These are phyloP conservation scores for Chalciporus pseudorubinellus DNA, from an alignment of 768 basidiomycete species.

Conservation along the genomic window DNA sequence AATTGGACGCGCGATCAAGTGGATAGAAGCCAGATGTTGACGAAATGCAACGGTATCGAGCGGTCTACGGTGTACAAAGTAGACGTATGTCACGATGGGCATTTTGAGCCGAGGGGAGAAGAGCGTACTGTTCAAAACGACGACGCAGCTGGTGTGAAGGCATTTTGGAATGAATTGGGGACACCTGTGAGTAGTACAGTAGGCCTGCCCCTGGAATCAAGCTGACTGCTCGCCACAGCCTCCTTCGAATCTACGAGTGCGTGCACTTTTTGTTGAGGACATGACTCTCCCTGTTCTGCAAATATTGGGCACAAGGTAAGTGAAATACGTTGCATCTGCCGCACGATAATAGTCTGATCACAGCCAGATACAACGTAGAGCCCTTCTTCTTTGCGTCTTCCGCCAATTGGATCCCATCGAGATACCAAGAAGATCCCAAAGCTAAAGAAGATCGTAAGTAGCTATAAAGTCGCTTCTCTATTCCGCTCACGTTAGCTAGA, in stretches of 20 bases:
- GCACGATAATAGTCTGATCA: neutral
- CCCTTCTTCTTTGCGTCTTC: conserved; percentile 46
- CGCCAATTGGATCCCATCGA: conserved; percentile 40
- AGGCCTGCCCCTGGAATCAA: too few relatives aligned
- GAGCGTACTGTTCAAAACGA: conserved; percentile 11
- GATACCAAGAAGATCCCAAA: conserved; percentile 39
- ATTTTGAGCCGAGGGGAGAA: conserved; percentile 14
- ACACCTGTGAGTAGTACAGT: conserved; percentile 20
- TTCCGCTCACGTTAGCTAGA: conserved; percentile 27
- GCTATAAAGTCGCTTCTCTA: neutral
- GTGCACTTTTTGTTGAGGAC: conserved; percentile 40
- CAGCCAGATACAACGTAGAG: conserved; percentile 38
- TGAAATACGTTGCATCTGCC: neutral
- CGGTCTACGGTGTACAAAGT: conserved; percentile 21
- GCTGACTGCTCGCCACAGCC: conserved; percentile 14
- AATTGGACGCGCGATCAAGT: conserved; percentile 54
- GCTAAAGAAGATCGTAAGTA: conserved; percentile 39
- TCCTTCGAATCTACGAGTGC: conserved; percentile 27
- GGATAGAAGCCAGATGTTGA: conserved; percentile 33
- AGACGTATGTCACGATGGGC: conserved; percentile 15
- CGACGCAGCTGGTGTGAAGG: conserved; percentile 11
- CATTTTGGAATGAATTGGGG: conserved; percentile 30
- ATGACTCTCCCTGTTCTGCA: conserved; percentile 34
- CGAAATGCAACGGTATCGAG: conserved; percentile 12
- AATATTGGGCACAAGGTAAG: conserved; percentile 41